A percentile compares a stretch with the other conserved stretches of the same genome.
phyloP scores from a whole-genome alignment of 371 early-diverging fungal genomes.

The Mortierella sp. region DNA sequence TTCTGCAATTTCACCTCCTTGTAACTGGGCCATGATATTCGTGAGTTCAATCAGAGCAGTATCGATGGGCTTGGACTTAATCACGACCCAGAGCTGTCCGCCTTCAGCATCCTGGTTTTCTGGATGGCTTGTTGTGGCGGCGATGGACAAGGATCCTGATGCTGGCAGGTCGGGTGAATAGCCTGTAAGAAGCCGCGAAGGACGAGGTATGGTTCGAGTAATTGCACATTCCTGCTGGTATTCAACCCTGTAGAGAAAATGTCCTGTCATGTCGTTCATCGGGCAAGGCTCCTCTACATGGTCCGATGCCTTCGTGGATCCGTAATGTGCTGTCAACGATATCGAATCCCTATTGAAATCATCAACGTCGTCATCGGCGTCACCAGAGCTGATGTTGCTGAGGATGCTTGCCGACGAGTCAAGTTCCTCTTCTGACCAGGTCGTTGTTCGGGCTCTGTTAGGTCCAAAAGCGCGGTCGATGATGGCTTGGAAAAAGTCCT shows the following conservation, averaged over 20 bases:
- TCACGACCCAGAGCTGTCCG: slow-evolving; percentile 39
- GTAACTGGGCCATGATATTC: slow-evolving; percentile 54
- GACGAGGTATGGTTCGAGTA: too few species aligned
- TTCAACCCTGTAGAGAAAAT: slow-evolving; percentile 46
- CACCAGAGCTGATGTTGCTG: slow-evolving; percentile 48
- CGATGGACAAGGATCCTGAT: slow-evolving; percentile 16
- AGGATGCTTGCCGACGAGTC: slow-evolving; percentile 53
- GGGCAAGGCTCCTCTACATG: slow-evolving; percentile 25
- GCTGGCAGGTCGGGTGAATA: too few species aligned
- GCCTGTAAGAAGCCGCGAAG: too few species aligned
- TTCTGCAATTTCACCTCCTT: slow-evolving; percentile 47
- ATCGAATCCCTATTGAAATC: not conserved
- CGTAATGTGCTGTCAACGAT: not conserved
- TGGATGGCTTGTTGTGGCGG: slow-evolving; percentile 11
- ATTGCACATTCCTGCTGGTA: too few species aligned
- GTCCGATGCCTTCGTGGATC: not conserved
- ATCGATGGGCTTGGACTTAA: slow-evolving; percentile 54
- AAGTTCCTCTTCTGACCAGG: slow-evolving; percentile 37
- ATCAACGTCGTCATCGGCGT: slow-evolving; percentile 32
- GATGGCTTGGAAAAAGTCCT: slow-evolving; percentile 47
- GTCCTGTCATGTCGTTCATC: slow-evolving; percentile 51
- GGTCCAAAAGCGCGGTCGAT: slow-evolving; percentile 48
- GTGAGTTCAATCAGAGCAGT: slow-evolving; percentile 53
- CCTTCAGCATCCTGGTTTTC: not conserved
- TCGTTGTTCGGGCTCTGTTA: slow-evolving; percentile 11